Base-by-base conservation (phyloP, 352 stramenopile genomes). In the Pythium guiyangense region DNA sequence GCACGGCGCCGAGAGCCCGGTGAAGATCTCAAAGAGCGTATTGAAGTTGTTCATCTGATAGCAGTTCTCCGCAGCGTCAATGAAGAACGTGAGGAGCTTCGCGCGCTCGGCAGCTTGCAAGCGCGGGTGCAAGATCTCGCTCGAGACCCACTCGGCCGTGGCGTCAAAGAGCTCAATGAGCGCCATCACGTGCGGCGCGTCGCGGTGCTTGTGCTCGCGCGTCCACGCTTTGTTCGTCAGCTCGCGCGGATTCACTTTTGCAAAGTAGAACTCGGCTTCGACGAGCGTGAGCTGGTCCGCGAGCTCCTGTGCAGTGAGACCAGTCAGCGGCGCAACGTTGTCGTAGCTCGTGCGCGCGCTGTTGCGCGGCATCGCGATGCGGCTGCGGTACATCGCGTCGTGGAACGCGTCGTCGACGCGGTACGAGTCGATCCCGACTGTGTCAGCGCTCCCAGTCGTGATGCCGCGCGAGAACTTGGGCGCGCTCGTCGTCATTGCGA, bases 21-120 rank as follows among this genome's bases (percentile, higher is more conserved):
- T 92, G 17, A 76, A 78, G 53, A 95, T 70, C 66, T 93, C 84
- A 48, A 93, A 93, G 11, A 92, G 61, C n/a, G 84, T 88, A 63
- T 95, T 94, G 54, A 95, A 95, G 70, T 92, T 95, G 70, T 92
- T 91, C 68, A 95, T 78, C 52, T 88, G 81, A 53, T 88, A 79
- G 62, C 86, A 94, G 26, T 84, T 80, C 43, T 94, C 82, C 0
- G 79, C 86, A 20, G 77, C 79, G 52, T 95, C 86, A 45, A 95
- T 91, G 54, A 95, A 95, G 12, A 92, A 69, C 52, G 77, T 77
- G 54, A 95, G 85, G 49, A 95, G 70, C 58, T 90, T 91, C 18
- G 84, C 84, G 20, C 86, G 84, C 56, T 94, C 81, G 8, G 78
- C 74, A 0, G 84, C 80, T 49, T 95, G 82, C 40, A 95, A 67